These are phyloP conservation scores for Oryza nivara DNA, from an alignment of 176 grass and related monocot species.

Conservation along the genomic window DNA sequence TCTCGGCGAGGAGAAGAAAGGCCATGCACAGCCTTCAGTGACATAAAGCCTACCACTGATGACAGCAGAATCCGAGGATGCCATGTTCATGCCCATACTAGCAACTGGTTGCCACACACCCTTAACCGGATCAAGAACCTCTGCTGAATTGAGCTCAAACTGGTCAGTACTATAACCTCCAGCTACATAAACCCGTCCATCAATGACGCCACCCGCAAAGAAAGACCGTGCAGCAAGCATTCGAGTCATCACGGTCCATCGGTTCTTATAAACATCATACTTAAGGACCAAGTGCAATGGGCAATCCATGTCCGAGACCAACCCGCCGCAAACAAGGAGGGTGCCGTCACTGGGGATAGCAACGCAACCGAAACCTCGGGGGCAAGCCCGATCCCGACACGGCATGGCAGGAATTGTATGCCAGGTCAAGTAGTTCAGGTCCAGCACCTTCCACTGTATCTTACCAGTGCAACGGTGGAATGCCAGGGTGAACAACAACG, in stretches of 20 bases:
- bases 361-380: constrained; percentile 86
- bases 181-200: constrained; percentile 72
- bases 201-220: constrained; percentile 83
- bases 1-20: constrained; percentile 82
- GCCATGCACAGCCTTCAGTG: constrained; percentile 87
- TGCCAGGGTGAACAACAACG: constrained; percentile 78
- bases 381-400: constrained; percentile 72
- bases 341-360: constrained; percentile 59
- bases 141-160: constrained; percentile 78
- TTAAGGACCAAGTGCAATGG: constrained; percentile 81
- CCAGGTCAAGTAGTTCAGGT: constrained; percentile 71
- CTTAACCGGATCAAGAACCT: constrained; percentile 67
- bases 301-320: constrained; percentile 98
- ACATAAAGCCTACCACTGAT: constrained; percentile 66
- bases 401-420: constrained; percentile 93
- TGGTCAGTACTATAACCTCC: constrained; percentile 86
- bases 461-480: constrained; percentile 96
- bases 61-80: constrained; percentile 77
- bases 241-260: constrained; percentile 67
- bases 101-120: constrained; percentile 63
- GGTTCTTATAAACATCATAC: constrained; percentile 72
- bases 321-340: constrained; percentile 81
- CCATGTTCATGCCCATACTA: constrained; percentile 84
- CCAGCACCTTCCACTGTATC: constrained; percentile 94
- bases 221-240: constrained; percentile 88